Percentiles rank a stretch among this genome's conserved stretches.
Evolutionary conservation across 2,329 filamentous ascomycete species (phyloP).

Genomic region (Nemania diffusa): DNA sequence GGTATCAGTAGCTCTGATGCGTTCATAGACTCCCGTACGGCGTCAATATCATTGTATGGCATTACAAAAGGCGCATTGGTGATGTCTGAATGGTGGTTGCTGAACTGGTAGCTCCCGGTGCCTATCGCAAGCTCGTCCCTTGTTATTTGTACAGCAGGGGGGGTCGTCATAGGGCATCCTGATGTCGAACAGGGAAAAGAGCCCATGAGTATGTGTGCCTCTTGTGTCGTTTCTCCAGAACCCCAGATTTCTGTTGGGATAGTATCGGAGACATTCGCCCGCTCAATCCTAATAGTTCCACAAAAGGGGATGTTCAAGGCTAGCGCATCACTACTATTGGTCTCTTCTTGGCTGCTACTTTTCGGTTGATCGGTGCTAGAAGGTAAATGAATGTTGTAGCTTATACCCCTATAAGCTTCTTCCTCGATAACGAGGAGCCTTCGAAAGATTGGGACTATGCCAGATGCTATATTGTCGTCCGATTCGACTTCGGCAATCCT

Average conservation of each 20-base stretch:
- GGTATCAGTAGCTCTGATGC: not conserved
- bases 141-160: not conserved
- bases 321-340: conserved; percentile 7
- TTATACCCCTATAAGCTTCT: conserved; percentile 28
- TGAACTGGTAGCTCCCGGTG: not conserved
- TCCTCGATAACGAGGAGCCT: conserved; percentile 54
- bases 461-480: conserved; percentile 44
- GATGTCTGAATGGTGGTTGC: not conserved
- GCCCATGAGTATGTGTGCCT: conserved; percentile 6
- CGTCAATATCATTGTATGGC: not conserved
- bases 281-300: conserved; percentile 27
- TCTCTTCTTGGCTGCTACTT: not conserved
- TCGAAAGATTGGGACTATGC: conserved; percentile 50
- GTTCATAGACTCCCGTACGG: not conserved
- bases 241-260: not conserved
- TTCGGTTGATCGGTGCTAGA: not conserved
- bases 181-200: not conserved
- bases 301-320: conserved; percentile 30
- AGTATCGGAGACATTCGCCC: not conserved
- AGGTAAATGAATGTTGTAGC: conserved; percentile 18
- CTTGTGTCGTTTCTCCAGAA: not conserved
- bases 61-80: not conserved
- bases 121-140: not conserved
- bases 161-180: not conserved
- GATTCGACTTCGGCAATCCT: conserved; percentile 37